Percentiles rank a stretch among this genome's conserved stretches.
These are phyloP conservation scores for Citrus reticulata DNA, from an alignment of 345 rosid genomes.

Conservation along the genomic window DNA sequence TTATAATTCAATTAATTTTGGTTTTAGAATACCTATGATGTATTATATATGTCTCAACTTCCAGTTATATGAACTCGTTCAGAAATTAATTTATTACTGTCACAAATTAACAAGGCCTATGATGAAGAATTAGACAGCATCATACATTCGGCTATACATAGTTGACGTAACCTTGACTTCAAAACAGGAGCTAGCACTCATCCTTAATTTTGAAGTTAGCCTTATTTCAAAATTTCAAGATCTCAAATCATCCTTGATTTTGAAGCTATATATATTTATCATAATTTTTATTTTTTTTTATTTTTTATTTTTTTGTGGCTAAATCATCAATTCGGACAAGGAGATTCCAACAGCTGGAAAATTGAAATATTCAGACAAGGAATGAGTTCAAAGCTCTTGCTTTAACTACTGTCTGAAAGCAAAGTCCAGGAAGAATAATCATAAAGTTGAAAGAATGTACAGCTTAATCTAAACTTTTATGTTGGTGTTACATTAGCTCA, in stretches of 20 bases:
- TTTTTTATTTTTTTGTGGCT: neutral
- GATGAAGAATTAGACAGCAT: neutral
- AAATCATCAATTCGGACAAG: neutral
- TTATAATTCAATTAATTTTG: neutral
- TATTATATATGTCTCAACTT: neutral
- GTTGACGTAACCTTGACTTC: slow-evolving; percentile 4
- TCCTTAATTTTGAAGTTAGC: neutral
- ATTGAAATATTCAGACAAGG: neutral
- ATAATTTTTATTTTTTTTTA: neutral
- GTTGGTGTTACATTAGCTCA: neutral
- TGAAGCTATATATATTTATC: neutral
- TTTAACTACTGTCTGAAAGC: neutral
- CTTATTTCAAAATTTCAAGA: too few species aligned
- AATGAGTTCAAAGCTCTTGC: slow-evolving; percentile 6
- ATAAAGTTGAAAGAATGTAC: slow-evolving; percentile 6
- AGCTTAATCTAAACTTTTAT: neutral
- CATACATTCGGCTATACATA: neutral
- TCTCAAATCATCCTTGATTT: neutral
- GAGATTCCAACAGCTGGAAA: slow-evolving; percentile 15
- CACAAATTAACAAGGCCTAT: too few species aligned
- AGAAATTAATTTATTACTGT: neutral
- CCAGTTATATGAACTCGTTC: neutral
- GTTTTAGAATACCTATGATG: neutral
- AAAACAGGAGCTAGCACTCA: neutral
- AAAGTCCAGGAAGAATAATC: neutral